phyloP scores from a whole-genome alignment of 106 monocot genomes.

The Vanilla planifolia region DNA sequence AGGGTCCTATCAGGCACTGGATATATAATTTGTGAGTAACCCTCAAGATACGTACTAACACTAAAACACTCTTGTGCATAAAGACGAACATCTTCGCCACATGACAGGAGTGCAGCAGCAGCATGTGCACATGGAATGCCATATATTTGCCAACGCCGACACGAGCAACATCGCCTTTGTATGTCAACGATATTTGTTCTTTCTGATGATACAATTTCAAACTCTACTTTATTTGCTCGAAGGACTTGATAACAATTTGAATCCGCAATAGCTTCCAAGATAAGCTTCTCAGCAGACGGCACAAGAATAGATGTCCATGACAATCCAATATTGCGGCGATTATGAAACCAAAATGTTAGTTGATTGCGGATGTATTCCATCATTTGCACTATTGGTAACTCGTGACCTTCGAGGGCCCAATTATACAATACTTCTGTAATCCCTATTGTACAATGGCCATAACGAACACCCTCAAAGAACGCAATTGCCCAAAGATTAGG shows the following conservation, averaged over 20 bases:
- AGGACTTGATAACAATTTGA: constrained; percentile 92
- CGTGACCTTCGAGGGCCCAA: constrained; percentile 92
- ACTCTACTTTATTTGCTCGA: constrained; percentile 96
- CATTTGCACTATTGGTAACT: constrained; percentile 91
- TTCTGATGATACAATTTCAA: constrained; percentile 96
- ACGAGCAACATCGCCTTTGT: constrained; percentile 71
- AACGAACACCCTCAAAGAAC: constrained; percentile 82
- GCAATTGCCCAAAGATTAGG: constrained; percentile 91
- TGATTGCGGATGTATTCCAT: constrained; percentile 82
- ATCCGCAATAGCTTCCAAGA: constrained; percentile 76
- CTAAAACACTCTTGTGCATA: constrained; percentile 90
- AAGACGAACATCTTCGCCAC: constrained; percentile 77
- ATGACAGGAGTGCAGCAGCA: constrained; percentile 81
- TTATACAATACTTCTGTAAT: constrained; percentile 78
- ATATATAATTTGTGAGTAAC: constrained; percentile 70
- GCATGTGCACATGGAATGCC: constrained; percentile 98
- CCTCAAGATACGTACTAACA: constrained; percentile 60
- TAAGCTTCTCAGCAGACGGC: constrained; percentile 80
- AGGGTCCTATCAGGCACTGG: constrained; percentile 59
- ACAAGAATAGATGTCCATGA: constrained; percentile 71
- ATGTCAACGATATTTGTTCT: constrained; percentile 95
- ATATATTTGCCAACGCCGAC: constrained; percentile 93
- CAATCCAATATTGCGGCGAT: constrained; percentile 46
- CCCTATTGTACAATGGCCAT: constrained; percentile 72
- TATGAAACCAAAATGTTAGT: constrained; percentile 60